Evolutionary conservation across 305 asterid genomes (phyloP).

Genomic region (Vinca major): DNA sequence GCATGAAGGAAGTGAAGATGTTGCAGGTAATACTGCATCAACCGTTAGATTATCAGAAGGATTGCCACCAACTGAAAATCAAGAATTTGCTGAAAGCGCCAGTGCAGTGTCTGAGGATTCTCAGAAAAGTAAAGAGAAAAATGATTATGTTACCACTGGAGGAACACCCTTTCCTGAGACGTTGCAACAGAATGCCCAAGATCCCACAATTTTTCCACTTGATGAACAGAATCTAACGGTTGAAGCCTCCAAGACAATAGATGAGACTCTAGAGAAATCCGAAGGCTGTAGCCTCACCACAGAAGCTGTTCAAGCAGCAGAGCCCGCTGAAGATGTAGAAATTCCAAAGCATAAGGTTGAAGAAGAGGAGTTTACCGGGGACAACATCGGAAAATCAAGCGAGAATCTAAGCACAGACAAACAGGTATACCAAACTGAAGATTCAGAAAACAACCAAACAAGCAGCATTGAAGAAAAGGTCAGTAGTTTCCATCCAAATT

Average conservation of each 20-base stretch:
- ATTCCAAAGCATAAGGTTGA: neutral
- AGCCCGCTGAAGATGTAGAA: neutral
- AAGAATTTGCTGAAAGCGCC: neutral
- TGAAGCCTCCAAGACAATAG: neutral
- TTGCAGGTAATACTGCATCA: neutral
- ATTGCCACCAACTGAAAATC: neutral
- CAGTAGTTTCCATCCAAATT: neutral
- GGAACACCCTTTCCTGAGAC: neutral
- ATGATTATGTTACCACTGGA: neutral
- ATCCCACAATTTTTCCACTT: neutral
- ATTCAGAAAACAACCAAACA: neutral
- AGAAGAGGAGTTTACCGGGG: neutral
- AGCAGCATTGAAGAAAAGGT: neutral
- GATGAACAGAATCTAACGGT: neutral
- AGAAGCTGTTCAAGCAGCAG: neutral
- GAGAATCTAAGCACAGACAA: neutral
- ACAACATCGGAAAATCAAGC: neutral
- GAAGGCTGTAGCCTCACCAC: neutral
- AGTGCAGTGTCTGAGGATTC: constrained; percentile 1
- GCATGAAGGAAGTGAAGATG: neutral
- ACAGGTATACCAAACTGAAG: neutral
- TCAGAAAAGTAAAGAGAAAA: neutral
- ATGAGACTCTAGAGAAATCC: neutral
- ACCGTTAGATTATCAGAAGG: neutral
- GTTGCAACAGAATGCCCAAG: neutral